Evolutionary conservation across 345 rosid species (phyloP), one percentile per base, ranked within the genome.

Genomic region (Abelmoschus esculentus): DNA sequence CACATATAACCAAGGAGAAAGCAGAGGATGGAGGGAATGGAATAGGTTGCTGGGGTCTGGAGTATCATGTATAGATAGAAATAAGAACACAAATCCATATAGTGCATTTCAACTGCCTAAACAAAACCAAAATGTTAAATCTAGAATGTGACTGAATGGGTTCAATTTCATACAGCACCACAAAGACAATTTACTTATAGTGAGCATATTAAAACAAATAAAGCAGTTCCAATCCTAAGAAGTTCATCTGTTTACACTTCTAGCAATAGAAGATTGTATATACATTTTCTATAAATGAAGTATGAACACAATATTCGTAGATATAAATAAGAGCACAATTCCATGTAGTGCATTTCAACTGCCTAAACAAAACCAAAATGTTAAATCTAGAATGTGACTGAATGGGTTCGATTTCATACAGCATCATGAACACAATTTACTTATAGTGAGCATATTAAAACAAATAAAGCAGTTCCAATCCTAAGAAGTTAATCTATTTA

Each of bases 81-180:
- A 44, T 22, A 22, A 46, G n/a, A 65, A 65, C 34, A 46, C 38
- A 12, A 28, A 26, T 64, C 55, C 56, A 46, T 3, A 7, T 22
- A 42, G 52, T 63, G 54, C 36, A 65, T 26, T 63, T 13, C 18
- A 65, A 65, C 56, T 17, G 15, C 15, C 54, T 15, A 47, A 28
- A 49, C 38, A 66, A 66, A 49, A 47, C 12, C 70, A 66, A 66
- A 66, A 47, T 28, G 13, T 28, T 66, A 49, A 53, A 49, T 66
- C 57, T 15, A 15, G 57, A 34, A 66, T 4, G 26, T 28, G 34
- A 28, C 15, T 65, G 56, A 66, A 66, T 0, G 3, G 57, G 6
- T 28, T 47, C 3, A 66, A 46, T n/a, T 47, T 49, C 15, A 0
- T 44, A 66, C 40, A 1, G 19, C 55, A 22, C 47, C 8, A 29